Evolutionary conservation across 129 eudicot genomes (phyloP), one percentile per base, ranked within the genome.

Genomic region (Cynara cardunculus): DNA sequence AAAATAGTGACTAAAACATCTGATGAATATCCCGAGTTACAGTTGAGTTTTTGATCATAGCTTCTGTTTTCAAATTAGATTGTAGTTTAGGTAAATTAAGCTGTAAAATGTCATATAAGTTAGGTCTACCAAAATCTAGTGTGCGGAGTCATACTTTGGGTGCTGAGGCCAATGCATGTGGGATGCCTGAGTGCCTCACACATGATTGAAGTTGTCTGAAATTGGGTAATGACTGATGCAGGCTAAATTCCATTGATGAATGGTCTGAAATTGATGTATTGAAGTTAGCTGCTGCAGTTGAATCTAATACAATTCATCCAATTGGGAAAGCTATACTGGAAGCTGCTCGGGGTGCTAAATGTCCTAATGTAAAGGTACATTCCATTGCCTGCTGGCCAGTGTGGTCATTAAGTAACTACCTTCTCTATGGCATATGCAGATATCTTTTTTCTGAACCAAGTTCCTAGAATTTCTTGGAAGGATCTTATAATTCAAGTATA

Each of bases 281-380:
- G 79, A 89, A 81, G 83, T 87, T 96, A 79, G 99, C 98, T 76
- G 95, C 99, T 84, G 97, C 88, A 49, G 99, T 96, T 72, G 99
- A 96, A 87, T 90, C 93, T 30, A 96, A 90, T 79, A 92, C 99
- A 11, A 89, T 89, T 39, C 99, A 96, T 88, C 99, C 99, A 83
- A 91, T 96, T 71, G 99, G 99, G 41, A 96, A 96, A 88, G 97
- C 99, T 85, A 96, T 96, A 37, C 87, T 89, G 41, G 89, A 88
- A 85, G 99, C 99, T 86, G 98, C 99, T 67, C 87, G 84, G 80
- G 86, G 85, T 59, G 85, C 81, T 74, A 90, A 93, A 68, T 86
- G 89, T 72, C 82, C 89, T 56, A 82, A 71, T 49, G 82, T 81
- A 41, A 90, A 91, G 94, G 97, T 93, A 89, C 22, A 32, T 59